phyloP scores from a whole-genome alignment of 495 filamentous ascomycete genomes.

The Coniosporium apollinis region DNA sequence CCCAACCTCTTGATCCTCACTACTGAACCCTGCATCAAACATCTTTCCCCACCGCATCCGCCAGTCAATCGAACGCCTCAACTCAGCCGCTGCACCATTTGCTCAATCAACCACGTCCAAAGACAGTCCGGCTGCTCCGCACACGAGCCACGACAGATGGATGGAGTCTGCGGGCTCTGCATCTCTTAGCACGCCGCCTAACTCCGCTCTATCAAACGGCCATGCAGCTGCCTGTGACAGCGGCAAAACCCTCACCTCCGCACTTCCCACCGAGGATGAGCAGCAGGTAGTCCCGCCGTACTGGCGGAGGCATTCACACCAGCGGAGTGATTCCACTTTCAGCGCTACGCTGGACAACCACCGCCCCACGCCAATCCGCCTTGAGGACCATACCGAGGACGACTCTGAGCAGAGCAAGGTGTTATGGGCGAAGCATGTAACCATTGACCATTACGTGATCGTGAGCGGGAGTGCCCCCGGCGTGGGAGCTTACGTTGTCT shows the following conservation, averaged over 20 bases:
- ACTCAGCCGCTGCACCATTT: no score
- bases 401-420: constrained; percentile 41
- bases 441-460: constrained; percentile 49
- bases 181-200: constrained; percentile 3
- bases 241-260: constrained; percentile 4
- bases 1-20: no score
- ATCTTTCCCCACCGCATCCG: no score
- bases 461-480: constrained; percentile 43
- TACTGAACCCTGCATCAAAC: no score
- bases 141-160: constrained; percentile 11
- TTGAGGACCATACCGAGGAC: constrained; percentile 58
- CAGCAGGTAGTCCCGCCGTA: constrained; percentile 20
- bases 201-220: constrained; percentile 1
- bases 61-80: no score
- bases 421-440: constrained; percentile 49
- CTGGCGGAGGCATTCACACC: constrained; percentile 26
- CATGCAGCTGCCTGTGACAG: constrained; percentile 1
- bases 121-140: no score
- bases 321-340: constrained; percentile 16
- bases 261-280: not conserved
- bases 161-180: constrained; percentile 15
- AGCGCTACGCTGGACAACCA: constrained; percentile 14
- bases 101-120: no score
- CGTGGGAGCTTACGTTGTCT: constrained; percentile 56
- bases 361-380: constrained; percentile 33